Evolutionary conservation across 805 yeast genomes (phyloP), one percentile per base, ranked within the genome.

Genomic region (Yamadazyma sp.): DNA sequence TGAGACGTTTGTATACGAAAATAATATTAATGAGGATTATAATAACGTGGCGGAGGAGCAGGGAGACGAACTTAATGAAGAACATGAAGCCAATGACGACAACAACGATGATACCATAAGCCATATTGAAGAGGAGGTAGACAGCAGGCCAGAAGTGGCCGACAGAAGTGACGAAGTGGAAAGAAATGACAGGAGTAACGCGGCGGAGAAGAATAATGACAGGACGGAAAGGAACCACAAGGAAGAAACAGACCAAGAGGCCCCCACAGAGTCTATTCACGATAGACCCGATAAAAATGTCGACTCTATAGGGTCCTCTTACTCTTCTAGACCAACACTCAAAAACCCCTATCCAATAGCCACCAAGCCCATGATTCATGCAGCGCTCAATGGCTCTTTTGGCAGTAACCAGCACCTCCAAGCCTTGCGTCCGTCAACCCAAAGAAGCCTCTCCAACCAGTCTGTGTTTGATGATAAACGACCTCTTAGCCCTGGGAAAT

Each of bases 1-100:
- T 49, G 99, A 93, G 58, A 88, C 95, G 1, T 91, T 93, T 70
- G 96, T 91, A n/a, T 91, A 91, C 58, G 97, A 90, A 52, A 77
- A 68, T 32, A 62, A 54, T 32, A 22, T 41, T 12, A 42, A 40
- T 32, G 37, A 39, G 27, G 42, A 42, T n/a, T 31, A 31, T 13
- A 31, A 17, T 19, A 22, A 27, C 21, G 27, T 29, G 4, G 34
- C 4, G 15, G 11, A 23, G n/a, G 15, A 24, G 16, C 28, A 11
- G 17, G 14, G n/a, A 12, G 18, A 13, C 24, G n/a, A n/a, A n/a
- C n/a, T n/a, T 27, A 20, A 34, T 27, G 17, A 34, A 11, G 27
- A 28, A 15, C 24, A 25, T 21, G 26, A 35, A 22, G 9, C 22
- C 27, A 13, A 12, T n/a, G 36, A 24, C 6, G 16, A 11, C 6